These are phyloP conservation scores for Macrocybe gigantea DNA, from an alignment of 768 basidiomycete genomes.

Conservation along the genomic window DNA sequence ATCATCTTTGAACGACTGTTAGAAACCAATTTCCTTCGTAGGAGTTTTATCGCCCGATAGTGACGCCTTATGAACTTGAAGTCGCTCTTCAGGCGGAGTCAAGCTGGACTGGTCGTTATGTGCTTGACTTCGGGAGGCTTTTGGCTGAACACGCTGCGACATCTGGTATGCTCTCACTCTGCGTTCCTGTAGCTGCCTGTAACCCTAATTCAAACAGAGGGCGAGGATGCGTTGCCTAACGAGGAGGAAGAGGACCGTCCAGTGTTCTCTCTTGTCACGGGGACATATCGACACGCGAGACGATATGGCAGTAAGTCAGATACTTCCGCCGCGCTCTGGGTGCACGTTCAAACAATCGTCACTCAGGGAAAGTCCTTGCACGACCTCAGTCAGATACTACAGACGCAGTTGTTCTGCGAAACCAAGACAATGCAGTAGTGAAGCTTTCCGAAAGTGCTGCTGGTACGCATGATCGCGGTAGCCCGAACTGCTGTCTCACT, in stretches of 20 bases:
- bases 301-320: slow-evolving; percentile 42
- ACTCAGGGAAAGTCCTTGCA: no score
- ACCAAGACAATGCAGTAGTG: slow-evolving; percentile 54
- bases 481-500: not conserved
- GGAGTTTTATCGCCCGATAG: slow-evolving; percentile 88
- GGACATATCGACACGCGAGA: slow-evolving; percentile 76
- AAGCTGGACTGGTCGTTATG: slow-evolving; percentile 72
- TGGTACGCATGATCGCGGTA: slow-evolving; percentile 32
- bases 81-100: slow-evolving; percentile 68
- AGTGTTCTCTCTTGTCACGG: slow-evolving; percentile 81
- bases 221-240: slow-evolving; percentile 9
- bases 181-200: not conserved
- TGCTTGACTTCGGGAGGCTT: slow-evolving; percentile 69
- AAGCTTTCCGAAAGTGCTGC: slow-evolving; percentile 63
- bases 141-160: slow-evolving; percentile 27
- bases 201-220: slow-evolving; percentile 9
- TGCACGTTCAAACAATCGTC: no score
- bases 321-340: no score
- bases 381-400: not conserved
- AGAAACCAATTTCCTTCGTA: slow-evolving; percentile 21
- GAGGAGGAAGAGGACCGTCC: slow-evolving; percentile 62
- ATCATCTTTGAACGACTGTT: not conserved
- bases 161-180: not conserved
- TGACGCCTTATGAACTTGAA: slow-evolving; percentile 90
- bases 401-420: slow-evolving; percentile 46